Conservation (phyloP, 176 grass and related monocot species). For the Poa annua region DNA sequence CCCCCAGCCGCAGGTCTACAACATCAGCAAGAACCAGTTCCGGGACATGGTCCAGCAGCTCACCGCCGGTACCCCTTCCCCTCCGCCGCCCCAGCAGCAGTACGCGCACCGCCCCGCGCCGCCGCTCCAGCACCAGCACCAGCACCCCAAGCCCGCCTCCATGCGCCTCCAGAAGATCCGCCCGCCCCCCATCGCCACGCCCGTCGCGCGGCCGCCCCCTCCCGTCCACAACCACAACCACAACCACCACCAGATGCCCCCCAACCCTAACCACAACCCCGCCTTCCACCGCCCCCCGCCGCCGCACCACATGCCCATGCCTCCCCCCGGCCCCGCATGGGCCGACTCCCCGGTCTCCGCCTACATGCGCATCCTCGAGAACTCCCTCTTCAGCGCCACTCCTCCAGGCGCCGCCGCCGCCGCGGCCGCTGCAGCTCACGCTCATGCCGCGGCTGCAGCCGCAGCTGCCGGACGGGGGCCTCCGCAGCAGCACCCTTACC, state of each 20-base stretch:
- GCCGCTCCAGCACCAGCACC: conserved; percentile 36
- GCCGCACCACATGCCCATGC: conserved; percentile 29
- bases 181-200: conserved; percentile 65
- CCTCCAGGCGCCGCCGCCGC: conserved; percentile 41
- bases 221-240: conserved; percentile 29
- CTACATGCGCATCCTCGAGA: conserved; percentile 88
- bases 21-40: conserved; percentile 99
- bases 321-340: conserved; percentile 45
- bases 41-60: conserved; percentile 98
- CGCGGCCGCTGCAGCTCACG: neutral
- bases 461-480: conserved; percentile 18
- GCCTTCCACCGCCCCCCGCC: conserved; percentile 52
- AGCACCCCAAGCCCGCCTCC: conserved; percentile 62
- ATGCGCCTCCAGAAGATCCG: conserved; percentile 85
- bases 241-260: conserved; percentile 48
- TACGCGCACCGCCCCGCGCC: conserved; percentile 42
- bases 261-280: conserved; percentile 43
- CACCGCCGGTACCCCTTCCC: conserved; percentile 80
- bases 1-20: conserved; percentile 98
- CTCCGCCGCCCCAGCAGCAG: conserved; percentile 38
- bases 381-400: conserved; percentile 69
- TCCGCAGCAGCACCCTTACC: conserved; percentile 23
- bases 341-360: conserved; percentile 71
- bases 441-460: neutral
- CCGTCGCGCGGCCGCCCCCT: conserved; percentile 56